Base-by-base conservation (phyloP, 169 alveolate species). In the Neospora caninum region DNA sequence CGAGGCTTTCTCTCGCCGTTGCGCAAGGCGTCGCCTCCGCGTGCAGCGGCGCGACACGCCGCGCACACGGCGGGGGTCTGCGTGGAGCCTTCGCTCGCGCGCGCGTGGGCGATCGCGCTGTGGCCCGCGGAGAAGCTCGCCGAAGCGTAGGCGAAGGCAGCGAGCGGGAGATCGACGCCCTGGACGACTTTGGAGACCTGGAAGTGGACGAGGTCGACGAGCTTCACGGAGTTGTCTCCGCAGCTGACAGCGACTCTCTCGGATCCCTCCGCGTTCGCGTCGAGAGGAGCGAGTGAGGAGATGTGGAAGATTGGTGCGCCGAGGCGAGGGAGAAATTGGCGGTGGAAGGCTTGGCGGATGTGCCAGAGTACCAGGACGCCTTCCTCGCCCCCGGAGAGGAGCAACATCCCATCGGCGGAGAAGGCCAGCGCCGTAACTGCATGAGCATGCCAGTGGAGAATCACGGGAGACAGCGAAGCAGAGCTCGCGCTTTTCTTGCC, bases 291-390 rank as follows among this genome's bases (percentile, higher is more conserved):
- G 27, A 7, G 16, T 4, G 64, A 29, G 54, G 93, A 13, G 39
- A 93, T 25, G 69, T 93, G 95, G 43, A 94, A 38, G 22, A 97
- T 93, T 4, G 97, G 94, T 80, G 96, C 95, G 9, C 98, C 98
- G 41, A 97, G 87, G 87, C 98, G 95, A 22, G 98, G 98, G 27
- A 97, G 88, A 91, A 97, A 97, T 88, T 95, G 96, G 92, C 96
- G 96, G 20, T 58, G 54, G 38, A 93, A 78, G 95, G 96, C 94
- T 84, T 97, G 96, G 78, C 93, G 95, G 87, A 95, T 88, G 89
- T 97, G 96, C 99, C 99, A 97, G 42, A 97, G 91, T 0, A 97
- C 98, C n/a, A 97, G 94, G 41, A 97, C 98, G 20, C 97, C 98
- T 93, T 97, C 98, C 91, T 95, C 95, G 39, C 98, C 98, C 73